A percentile compares a stretch with the other conserved stretches of the same genome.
Evolutionary conservation across 305 asterid genomes (phyloP).

Genomic region (Fraxinus angustifolia): DNA sequence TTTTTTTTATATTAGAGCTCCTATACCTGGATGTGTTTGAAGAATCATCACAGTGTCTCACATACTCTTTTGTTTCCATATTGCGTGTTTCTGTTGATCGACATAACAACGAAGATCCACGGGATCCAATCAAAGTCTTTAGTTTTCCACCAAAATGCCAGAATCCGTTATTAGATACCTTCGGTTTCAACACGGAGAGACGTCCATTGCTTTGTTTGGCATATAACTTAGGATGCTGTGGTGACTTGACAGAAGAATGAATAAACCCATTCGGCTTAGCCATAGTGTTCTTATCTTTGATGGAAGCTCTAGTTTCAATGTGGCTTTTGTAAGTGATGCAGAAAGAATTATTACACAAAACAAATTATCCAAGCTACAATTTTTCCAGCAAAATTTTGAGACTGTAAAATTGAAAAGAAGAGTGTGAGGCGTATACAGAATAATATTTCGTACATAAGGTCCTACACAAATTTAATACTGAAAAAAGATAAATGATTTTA

Average conservation of each 20-base stretch:
- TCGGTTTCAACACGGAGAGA: constrained; percentile 40
- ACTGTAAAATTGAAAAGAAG: constrained; percentile 15
- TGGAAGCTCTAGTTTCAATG: constrained; percentile 24
- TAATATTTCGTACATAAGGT: constrained; percentile 14
- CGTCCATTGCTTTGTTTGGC: constrained; percentile 42
- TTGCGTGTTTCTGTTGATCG: constrained; percentile 52
- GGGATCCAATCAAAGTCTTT: constrained; percentile 33
- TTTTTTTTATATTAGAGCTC: not conserved
- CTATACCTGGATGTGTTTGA: constrained; percentile 57
- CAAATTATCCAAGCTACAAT: constrained; percentile 22
- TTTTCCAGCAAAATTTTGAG: constrained; percentile 20
- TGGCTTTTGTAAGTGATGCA: constrained; percentile 20
- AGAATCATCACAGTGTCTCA: constrained; percentile 36
- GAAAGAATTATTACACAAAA: constrained; percentile 23
- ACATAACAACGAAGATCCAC: constrained; percentile 48
- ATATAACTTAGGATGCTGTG: constrained; percentile 53
- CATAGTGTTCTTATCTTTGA: constrained; percentile 33
- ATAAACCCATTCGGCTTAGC: constrained; percentile 59
- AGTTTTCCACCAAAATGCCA: constrained; percentile 50
- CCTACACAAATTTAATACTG: not conserved
- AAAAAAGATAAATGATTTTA: not conserved
- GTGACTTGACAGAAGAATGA: constrained; percentile 66
- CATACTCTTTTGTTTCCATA: constrained; percentile 50
- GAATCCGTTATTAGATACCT: constrained; percentile 39
- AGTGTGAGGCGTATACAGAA: constrained; percentile 11